phyloP scores from a whole-genome alignment of 2,329 filamentous ascomycete species.

The Amauroascus verrucosus region DNA sequence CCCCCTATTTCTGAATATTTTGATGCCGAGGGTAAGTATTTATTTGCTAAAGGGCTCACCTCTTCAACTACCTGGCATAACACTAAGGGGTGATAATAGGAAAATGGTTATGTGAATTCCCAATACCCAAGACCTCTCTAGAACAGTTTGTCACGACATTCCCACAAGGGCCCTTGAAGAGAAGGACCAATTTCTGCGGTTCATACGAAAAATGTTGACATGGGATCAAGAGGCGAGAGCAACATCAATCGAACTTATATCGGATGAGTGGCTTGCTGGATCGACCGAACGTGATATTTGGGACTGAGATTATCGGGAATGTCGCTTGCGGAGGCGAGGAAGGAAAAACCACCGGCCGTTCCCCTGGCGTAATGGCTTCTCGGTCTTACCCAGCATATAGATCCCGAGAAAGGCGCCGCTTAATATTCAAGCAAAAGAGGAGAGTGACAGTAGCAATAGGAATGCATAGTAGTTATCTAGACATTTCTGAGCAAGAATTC shows the following conservation, averaged over 20 bases:
- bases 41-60: background rate
- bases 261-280: constrained; percentile 22
- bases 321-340: too few species aligned
- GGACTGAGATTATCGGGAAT: too few species aligned
- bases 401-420: too few species aligned
- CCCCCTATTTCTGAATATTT: constrained; percentile 19
- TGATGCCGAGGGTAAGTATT: constrained; percentile 14
- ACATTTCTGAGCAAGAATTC: too few species aligned
- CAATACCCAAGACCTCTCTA: constrained; percentile 16
- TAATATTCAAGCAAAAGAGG: too few species aligned
- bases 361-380: too few species aligned
- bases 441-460: too few species aligned
- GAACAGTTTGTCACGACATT: constrained; percentile 19
- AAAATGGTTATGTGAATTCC: constrained; percentile 15
- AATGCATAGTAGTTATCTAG: too few species aligned
- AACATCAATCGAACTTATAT: constrained; percentile 15
- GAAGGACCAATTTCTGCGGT: constrained; percentile 20
- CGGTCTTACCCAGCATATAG: too few species aligned
- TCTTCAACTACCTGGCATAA: background rate
- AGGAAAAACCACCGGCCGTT: too few species aligned
- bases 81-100: too few species aligned
- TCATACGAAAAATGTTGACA: constrained; percentile 21
- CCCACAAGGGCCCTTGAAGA: constrained; percentile 20
- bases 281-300: too few species aligned
- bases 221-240: constrained; percentile 20